Conservation (phyloP, 1,284 basidiomycete genomes). For the Cryptococcus wingfieldii region DNA sequence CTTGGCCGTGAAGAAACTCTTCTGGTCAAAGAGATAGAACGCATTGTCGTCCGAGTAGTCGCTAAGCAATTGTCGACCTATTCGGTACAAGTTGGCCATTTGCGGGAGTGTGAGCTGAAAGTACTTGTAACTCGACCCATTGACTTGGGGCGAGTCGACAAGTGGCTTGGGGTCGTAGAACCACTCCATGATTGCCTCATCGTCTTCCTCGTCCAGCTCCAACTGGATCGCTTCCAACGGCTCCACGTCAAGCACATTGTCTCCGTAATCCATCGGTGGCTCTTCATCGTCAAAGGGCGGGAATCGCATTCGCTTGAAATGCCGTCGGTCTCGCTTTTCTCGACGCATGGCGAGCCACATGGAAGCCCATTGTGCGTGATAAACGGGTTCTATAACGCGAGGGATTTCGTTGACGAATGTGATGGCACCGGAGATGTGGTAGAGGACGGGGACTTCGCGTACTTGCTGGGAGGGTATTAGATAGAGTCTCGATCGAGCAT, state of each 20-base stretch:
- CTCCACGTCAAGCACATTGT: constrained; percentile 97
- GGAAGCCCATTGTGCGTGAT: constrained; percentile 98
- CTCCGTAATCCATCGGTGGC: constrained; percentile 94
- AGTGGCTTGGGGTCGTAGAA: constrained; percentile 98
- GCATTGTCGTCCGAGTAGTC: constrained; percentile 87
- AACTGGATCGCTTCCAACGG: constrained; percentile 97
- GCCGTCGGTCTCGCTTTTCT: constrained; percentile 96
- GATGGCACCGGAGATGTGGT: constrained; percentile 99
- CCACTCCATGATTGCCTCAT: constrained; percentile 93
- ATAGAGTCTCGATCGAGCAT: neutral
- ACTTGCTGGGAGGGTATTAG: constrained; percentile 59
- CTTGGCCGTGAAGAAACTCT: constrained; percentile 97
- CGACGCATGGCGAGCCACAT: constrained; percentile 99
- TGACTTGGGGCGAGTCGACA: constrained; percentile 78
- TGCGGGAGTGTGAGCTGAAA: constrained; percentile 90
- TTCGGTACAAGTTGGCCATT: constrained; percentile 94
- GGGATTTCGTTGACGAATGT: constrained; percentile 99
- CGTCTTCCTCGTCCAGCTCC: constrained; percentile 91
- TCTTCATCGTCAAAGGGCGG: constrained; percentile 99
- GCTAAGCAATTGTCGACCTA: constrained; percentile 87
- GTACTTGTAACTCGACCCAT: constrained; percentile 88
- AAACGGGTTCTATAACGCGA: constrained; percentile 92
- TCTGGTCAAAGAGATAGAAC: constrained; percentile 94
- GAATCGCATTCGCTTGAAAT: constrained; percentile 99
- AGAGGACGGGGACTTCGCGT: constrained; percentile 91